Percentiles rank a stretch among this genome's conserved stretches.
Conservation (phyloP, 2,329 filamentous ascomycete species). For the Penicillium paneum region DNA sequence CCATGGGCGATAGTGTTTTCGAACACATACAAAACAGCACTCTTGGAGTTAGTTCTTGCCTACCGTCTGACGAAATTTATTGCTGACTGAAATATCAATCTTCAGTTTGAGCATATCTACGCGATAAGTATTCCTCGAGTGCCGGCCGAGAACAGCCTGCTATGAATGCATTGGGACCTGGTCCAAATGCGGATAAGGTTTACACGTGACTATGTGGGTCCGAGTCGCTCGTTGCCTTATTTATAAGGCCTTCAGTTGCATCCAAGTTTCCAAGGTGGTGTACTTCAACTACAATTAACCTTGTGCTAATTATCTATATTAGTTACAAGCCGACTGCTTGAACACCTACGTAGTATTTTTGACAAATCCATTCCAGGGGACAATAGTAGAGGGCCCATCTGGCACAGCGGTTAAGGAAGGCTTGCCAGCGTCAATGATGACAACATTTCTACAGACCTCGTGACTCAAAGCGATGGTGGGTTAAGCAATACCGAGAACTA, state of each 20-base stretch:
- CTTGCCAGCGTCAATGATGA: too few relatives aligned
- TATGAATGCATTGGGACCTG: background rate
- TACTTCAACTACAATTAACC: background rate
- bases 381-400: too few relatives aligned
- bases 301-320: too few relatives aligned
- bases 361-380: too few relatives aligned
- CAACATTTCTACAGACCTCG: too few relatives aligned
- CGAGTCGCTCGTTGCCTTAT: background rate
- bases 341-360: too few relatives aligned
- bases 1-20: slow-evolving; percentile 4
- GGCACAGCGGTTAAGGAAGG: too few relatives aligned
- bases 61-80: background rate
- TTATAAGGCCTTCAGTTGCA: background rate
- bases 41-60: slow-evolving; percentile 21
- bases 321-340: too few relatives aligned
- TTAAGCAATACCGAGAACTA: too few relatives aligned
- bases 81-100: background rate
- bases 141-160: background rate
- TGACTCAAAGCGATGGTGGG: too few relatives aligned
- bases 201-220: background rate
- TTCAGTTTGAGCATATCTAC: slow-evolving; percentile 46
- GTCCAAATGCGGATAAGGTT: background rate
- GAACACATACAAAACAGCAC: slow-evolving; percentile 28
- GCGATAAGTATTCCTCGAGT: slow-evolving; percentile 37
- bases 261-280: too few relatives aligned